Evolutionary conservation across 805 yeast genomes (phyloP).

Genomic region (Starmerella tilneyi): DNA sequence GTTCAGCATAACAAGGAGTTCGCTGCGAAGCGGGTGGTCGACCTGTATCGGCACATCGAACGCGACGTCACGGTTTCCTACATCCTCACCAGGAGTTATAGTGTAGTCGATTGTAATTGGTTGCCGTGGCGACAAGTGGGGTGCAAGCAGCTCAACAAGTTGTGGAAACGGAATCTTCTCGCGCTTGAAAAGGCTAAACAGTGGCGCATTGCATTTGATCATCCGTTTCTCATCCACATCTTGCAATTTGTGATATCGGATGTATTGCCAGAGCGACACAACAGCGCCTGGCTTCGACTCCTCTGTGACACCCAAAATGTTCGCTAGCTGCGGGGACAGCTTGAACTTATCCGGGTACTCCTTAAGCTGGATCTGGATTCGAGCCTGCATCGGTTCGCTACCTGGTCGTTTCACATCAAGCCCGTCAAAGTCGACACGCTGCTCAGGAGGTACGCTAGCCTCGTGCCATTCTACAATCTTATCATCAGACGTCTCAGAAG

Average conservation of each 20-base stretch:
- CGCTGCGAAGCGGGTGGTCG: constrained; percentile 33
- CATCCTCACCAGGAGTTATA: constrained; percentile 63
- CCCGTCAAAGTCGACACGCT: constrained; percentile 64
- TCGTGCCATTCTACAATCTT: constrained; percentile 83
- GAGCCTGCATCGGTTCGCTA: constrained; percentile 48
- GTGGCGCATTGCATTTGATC: constrained; percentile 42
- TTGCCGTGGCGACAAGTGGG: constrained; percentile 62
- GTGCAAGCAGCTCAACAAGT: constrained; percentile 55
- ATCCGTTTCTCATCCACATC: constrained; percentile 46
- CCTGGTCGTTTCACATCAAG: constrained; percentile 80
- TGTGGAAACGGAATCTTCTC: constrained; percentile 55
- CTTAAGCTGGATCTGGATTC: constrained; percentile 71
- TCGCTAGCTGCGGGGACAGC: constrained; percentile 55
- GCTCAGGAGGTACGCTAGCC: constrained; percentile 27
- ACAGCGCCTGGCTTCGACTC: constrained; percentile 80
- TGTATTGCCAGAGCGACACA: constrained; percentile 68
- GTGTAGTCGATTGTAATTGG: constrained; percentile 72
- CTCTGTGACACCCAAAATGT: constrained; percentile 63
- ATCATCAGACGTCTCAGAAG: not conserved
- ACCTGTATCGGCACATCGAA: constrained; percentile 61
- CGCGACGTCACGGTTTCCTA: constrained; percentile 65
- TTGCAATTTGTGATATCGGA: constrained; percentile 53
- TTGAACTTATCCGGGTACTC: constrained; percentile 58
- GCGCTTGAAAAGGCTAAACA: constrained; percentile 38
- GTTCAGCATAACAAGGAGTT: constrained; percentile 33